Evolutionary conservation across 1,284 basidiomycete genomes (phyloP), one percentile per base, ranked within the genome.

Genomic region (Malassezia obtusa): DNA sequence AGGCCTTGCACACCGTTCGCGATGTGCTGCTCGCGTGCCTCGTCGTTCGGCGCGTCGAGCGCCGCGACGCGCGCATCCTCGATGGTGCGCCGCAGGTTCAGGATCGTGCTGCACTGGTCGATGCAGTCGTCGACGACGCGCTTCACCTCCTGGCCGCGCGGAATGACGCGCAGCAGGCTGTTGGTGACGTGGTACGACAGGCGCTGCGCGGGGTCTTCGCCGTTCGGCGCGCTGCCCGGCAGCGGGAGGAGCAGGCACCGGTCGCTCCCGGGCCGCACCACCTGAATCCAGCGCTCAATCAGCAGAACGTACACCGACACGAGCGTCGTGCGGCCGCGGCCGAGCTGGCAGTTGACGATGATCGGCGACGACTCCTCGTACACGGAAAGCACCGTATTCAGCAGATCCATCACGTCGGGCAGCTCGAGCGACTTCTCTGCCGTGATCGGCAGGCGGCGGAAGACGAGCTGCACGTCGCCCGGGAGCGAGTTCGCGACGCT

Each of bases 321-420:
- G 59, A 91, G 78, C 0, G 91, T 94, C 58, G 87, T 90, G 63
- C 94, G 80, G n/a, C 92, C 92, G 30, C 89, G 79, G 3, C 92
- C 92, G 3, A 99, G 81, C 75, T 99, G 94, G 68, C 91, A 94
- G 71, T 98, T 99, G 48, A 98, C 81, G 22, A 99, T 84, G 58
- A 98, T 86, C 0, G 90, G 88, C 46, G 52, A 52, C 0, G 84
- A 83, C 28, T 81, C 79, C 3, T 84, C 80, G 51, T 85, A 80
- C 25, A 83, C 82, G n/a, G 84, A 78, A 39, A 88, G 79, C 36
- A 90, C 86, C 0, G 91, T 80, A 39, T 87, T 83, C 59, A 95
- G 84, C 25, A 98, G 79, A 38, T 74, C 74, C 35, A 62, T 59
- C 22, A 76, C 72, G 50, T 75, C 73, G 10, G 63, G 62, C 39